Evolutionary conservation across 1,139 yeast species (phyloP), one percentile per base, ranked within the genome.

Genomic region (Pichia sp.): DNA sequence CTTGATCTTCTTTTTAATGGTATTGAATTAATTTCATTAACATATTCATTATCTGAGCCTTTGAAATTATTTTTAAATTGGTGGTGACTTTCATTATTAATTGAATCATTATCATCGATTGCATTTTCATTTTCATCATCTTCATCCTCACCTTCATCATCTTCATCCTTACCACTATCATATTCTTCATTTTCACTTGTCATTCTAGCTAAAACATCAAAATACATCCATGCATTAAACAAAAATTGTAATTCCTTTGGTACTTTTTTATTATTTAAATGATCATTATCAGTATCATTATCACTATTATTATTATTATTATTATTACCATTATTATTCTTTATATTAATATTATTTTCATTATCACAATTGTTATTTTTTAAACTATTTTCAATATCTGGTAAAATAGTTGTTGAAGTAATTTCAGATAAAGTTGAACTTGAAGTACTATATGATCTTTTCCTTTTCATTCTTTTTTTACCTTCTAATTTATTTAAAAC

Each of bases 141-240:
- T 26, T 23, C 23, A n/a, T 10, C 4, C 2, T 32, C 34, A 26
- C 46, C 43, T 30, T 39, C 42, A 41, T 57, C 46, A 39, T 58
- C 73, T 47, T 73, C 82, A 39, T 67, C 30, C 3, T 40, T 33
- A 65, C 23, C 35, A 2, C 29, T 63, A 47, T 51, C 43, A 42
- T 58, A 46, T 39, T 58, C 74, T 47, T 74, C 69, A 11, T 67
- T 60, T 44, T 72, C 77, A 22, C 81, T 70, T 0, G 85, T 78
- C 73, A 81, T 73, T 50, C 81, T 76, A 1, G 85, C 80, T 49
- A 80, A 63, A 3, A 80, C 85, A 59, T 80, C 86, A 54, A 78
- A 72, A 58, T 81, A 81, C 39, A 80, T 68, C 80, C 85, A 81
- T 30, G 76, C 71, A 57, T 80, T 80, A 63, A 79, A 77, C 41